phyloP scores from a whole-genome alignment of 345 rosid genomes.

The Rhodamnia rubescens region DNA sequence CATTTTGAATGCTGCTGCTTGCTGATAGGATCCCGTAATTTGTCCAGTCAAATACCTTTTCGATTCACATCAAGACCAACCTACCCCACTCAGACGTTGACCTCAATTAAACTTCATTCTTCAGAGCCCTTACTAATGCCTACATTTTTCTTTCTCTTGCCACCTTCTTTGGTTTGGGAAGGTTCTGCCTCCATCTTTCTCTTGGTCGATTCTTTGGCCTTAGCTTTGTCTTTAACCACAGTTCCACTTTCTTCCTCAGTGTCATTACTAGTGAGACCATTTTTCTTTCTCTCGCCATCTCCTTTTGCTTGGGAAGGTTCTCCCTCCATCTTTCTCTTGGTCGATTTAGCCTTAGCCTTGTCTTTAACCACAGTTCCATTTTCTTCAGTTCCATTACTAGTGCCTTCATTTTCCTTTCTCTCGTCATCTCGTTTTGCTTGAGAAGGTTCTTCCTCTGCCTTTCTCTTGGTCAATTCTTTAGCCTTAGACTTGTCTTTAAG shows the following conservation, averaged over 20 bases:
- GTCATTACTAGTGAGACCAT: background rate
- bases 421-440: background rate
- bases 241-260: background rate
- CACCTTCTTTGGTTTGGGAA: background rate
- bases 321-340: constrained; percentile 28
- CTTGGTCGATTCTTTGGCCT: constrained; percentile 33
- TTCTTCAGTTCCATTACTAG: background rate
- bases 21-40: background rate
- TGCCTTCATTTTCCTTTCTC: background rate
- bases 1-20: background rate
- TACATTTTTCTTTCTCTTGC: constrained; percentile 2
- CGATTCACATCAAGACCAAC: background rate
- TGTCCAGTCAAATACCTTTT: background rate
- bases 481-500: constrained; percentile 32
- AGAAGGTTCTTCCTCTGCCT: constrained; percentile 9
- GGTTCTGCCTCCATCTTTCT: constrained; percentile 21
- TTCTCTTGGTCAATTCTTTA: constrained; percentile 40
- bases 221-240: constrained; percentile 25
- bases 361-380: background rate
- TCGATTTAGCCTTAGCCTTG: constrained; percentile 32
- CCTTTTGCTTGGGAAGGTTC: background rate
- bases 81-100: background rate
- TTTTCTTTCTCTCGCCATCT: background rate
- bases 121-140: background rate
- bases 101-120: background rate